These are phyloP conservation scores for Trypanosoma cruzi DNA, from an alignment of 208 protist species.

Conservation along the genomic window DNA sequence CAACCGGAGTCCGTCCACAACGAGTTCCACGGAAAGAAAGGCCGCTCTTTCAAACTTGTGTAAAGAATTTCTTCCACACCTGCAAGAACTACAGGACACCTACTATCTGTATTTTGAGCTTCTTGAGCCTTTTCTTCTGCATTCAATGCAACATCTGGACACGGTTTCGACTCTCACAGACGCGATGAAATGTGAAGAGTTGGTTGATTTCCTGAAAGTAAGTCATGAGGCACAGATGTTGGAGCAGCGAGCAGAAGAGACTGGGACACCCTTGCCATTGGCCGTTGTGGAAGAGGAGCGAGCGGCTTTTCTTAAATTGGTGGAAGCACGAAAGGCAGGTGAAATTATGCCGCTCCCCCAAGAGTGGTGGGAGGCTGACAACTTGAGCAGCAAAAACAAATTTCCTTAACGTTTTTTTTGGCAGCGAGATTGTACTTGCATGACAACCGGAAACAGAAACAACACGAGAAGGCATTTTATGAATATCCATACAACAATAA, in stretches of 20 bases:
- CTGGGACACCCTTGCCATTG: background rate
- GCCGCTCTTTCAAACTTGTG: background rate
- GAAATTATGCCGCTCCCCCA: slow-evolving; percentile 1
- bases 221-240: slow-evolving; percentile 12
- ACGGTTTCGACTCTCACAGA: slow-evolving; percentile 13
- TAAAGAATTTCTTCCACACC: slow-evolving; percentile 4
- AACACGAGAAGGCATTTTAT: background rate
- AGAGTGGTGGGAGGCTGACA: slow-evolving; percentile 9
- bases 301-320: slow-evolving; percentile 7
- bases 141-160: slow-evolving; percentile 15
- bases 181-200: slow-evolving; percentile 2
- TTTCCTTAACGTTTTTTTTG: background rate
- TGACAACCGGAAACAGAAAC: background rate
- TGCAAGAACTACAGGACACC: slow-evolving; percentile 24
- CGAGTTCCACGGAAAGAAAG: background rate
- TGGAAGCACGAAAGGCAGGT: slow-evolving; percentile 9
- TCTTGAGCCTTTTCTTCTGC: slow-evolving; percentile 20
- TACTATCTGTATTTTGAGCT: slow-evolving; percentile 22
- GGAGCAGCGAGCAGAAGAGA: background rate
- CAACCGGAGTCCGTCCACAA: background rate
- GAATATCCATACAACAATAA: too few relatives aligned
- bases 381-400: background rate
- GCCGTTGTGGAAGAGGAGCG: slow-evolving; percentile 3
- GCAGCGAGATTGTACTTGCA: background rate
- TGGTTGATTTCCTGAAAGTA: slow-evolving; percentile 11